phyloP scores from a whole-genome alignment of 2,329 filamentous ascomycete species.

The Fusarium sp. region DNA sequence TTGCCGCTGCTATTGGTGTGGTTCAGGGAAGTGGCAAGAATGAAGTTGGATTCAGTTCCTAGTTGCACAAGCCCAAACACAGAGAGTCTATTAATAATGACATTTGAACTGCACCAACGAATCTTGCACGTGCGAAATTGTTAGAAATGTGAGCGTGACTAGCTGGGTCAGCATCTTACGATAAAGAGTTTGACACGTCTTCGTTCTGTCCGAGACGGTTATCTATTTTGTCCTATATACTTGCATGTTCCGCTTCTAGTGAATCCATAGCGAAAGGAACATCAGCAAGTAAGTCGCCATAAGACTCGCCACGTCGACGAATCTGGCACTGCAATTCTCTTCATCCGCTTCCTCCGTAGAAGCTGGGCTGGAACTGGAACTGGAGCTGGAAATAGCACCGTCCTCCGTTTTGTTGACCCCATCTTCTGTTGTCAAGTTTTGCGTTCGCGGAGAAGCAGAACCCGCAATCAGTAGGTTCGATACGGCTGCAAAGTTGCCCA shows the following conservation, averaged over 20 bases:
- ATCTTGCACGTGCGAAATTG: too few species aligned
- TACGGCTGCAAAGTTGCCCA: slow-evolving; percentile 4
- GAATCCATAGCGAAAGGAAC: neutral
- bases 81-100: too few species aligned
- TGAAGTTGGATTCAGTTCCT: too few species aligned
- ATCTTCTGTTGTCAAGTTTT: neutral
- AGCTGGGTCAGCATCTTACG: too few species aligned
- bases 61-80: too few species aligned
- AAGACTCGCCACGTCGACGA: neutral
- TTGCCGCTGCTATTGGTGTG: neutral
- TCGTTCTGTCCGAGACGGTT: too few species aligned
- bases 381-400: neutral
- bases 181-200: too few species aligned
- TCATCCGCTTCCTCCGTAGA: neutral
- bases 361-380: neutral
- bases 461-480: slow-evolving; percentile 15
- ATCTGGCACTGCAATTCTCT: neutral
- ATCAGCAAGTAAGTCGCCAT: neutral
- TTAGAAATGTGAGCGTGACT: too few species aligned
- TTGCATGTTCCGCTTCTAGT: too few species aligned
- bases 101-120: too few species aligned
- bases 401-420: neutral
- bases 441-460: neutral
- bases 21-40: neutral
- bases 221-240: too few species aligned